phyloP scores from a whole-genome alignment of 352 stramenopile species.

The Halophytophthora batemanensis region DNA sequence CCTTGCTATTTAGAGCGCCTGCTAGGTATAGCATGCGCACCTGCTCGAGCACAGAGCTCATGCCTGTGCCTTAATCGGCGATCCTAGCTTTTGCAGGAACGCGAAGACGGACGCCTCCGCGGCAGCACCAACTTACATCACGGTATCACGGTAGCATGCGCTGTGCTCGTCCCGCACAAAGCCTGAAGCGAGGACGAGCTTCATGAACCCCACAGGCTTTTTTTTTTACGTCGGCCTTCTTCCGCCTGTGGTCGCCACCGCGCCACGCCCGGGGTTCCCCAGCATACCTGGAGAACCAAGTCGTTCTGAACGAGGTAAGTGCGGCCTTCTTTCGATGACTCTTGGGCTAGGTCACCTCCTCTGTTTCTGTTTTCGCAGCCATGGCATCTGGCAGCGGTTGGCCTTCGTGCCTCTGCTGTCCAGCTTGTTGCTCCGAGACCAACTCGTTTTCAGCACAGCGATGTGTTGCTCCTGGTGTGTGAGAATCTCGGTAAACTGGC shows the following conservation, averaged over 20 bases:
- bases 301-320: not conserved
- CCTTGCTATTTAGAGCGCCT: not conserved
- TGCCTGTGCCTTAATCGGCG: not conserved
- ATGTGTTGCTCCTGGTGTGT: too few species aligned
- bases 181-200: conserved; percentile 5
- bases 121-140: not conserved
- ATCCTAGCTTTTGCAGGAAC: not conserved
- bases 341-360: too few species aligned
- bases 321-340: too few species aligned
- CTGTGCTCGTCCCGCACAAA: not conserved
- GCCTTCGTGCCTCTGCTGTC: too few species aligned
- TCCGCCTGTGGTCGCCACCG: not conserved
- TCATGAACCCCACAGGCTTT: conserved; percentile 5
- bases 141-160: not conserved
- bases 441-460: too few species aligned
- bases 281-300: conserved; percentile 3
- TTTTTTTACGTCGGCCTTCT: conserved; percentile 5
- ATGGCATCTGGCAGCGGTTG: too few species aligned
- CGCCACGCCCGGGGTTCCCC: not conserved
- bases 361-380: too few species aligned
- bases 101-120: not conserved
- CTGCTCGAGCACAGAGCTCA: conserved; percentile 4
- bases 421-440: too few species aligned
- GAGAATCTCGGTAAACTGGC: too few species aligned
- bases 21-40: not conserved